Conservation (phyloP, 768 basidiomycete genomes). For the Xerocomellus dryophilus region DNA sequence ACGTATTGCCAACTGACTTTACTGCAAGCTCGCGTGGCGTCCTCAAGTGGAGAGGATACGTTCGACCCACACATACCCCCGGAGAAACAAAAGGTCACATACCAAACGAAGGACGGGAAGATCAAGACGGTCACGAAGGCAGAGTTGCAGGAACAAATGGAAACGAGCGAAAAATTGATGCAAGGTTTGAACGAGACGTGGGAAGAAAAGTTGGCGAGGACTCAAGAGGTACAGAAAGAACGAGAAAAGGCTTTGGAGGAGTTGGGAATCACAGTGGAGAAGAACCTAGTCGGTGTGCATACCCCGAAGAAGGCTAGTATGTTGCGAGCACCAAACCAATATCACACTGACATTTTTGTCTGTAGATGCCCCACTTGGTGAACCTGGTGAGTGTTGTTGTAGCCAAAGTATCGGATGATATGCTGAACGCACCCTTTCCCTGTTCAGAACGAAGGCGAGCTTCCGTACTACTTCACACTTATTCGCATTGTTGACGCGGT, state of each 20-base stretch:
- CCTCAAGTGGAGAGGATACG: constrained; percentile 62
- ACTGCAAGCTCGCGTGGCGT: constrained; percentile 68
- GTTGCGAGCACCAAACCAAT: constrained; percentile 2
- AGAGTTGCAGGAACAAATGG: constrained; percentile 95
- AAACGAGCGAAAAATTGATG: constrained; percentile 93
- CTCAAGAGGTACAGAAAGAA: constrained; percentile 93
- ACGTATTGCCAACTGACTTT: constrained; percentile 6
- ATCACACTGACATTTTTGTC: constrained; percentile 6
- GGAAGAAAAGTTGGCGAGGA: constrained; percentile 91
- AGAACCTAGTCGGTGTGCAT: constrained; percentile 93
- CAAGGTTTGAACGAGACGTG: constrained; percentile 90
- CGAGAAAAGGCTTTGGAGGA: constrained; percentile 97
- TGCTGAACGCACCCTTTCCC: constrained; percentile 17
- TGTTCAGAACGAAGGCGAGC: constrained; percentile 67
- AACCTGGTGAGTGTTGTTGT: constrained; percentile 67
- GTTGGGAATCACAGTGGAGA: constrained; percentile 96
- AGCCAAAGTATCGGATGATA: neutral
- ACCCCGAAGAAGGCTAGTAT: constrained; percentile 83
- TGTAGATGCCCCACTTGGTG: constrained; percentile 88
- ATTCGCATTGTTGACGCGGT: constrained; percentile 7
- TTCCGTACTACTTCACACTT: neutral
- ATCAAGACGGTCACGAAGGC: constrained; percentile 96
- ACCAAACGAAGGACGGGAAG: constrained; percentile 87
- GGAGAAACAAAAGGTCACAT: constrained; percentile 93
- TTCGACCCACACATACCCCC: constrained; percentile 90